Base-by-base conservation (phyloP, 1,284 basidiomycete species). In the Tylopilus sp. region DNA sequence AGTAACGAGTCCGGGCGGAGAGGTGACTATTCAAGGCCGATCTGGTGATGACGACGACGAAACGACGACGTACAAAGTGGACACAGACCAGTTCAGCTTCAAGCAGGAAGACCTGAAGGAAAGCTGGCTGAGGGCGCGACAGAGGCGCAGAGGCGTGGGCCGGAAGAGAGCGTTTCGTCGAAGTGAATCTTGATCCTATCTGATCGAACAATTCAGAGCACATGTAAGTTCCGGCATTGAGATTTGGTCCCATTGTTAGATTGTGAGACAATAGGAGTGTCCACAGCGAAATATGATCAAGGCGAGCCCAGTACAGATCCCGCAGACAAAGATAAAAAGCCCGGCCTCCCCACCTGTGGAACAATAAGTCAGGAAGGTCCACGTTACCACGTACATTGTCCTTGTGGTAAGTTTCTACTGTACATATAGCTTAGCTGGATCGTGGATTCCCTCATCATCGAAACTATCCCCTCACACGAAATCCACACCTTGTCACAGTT, bases 101-200 rank as follows among this genome's bases (percentile, higher is more conserved):
- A 41, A 57, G 54, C 67, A 72, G 32, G 61, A 65, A 44, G 55
- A 59, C 29, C 55, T 74, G 53, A 52, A 57, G 33, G 26, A 24
- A 8, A 56, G 19, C 29, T 72, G 72, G 70, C 13, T 61, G 38
- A 51, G 12, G 7, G 63, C 67, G 44, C 63, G 59, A 53, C 61
- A 54, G 57, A 57, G 47, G 15, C 55, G 47, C n/a, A 49, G 53
- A 59, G 4, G 24, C 15, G 60, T 56, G 39, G 24, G 26, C 15
- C 49, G 47, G n/a, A 69, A 57, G 51, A 54, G 61, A 49, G 24
- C 38, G 24, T 36, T 32, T 1, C 2, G 24, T 61, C 36, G 44
- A 47, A 52, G 36, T 53, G 22, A 44, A 47, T 29, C 39, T 38
- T n/a, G 18, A 29, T 39, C 19, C 12, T 49, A n/a, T 49, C 12